Conservation (phyloP, 352 stramenopile genomes). For the Globisporangium rhizosaccharum region DNA sequence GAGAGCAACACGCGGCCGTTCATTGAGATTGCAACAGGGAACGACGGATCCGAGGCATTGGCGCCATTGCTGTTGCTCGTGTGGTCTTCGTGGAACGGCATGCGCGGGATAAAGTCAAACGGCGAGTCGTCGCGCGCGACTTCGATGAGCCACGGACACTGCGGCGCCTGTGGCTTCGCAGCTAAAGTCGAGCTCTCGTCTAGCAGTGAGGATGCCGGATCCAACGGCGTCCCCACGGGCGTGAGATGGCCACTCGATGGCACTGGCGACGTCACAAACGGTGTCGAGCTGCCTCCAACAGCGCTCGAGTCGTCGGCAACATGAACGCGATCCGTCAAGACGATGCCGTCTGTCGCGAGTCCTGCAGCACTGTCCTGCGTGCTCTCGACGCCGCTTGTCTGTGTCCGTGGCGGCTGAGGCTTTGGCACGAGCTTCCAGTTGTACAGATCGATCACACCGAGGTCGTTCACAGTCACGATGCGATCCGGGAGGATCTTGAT, state of each 20-base stretch:
- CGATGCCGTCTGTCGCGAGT: not conserved
- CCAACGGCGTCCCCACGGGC: constrained; percentile 4
- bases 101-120: constrained; percentile 74
- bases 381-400: not conserved
- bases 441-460: constrained; percentile 83
- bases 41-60: constrained; percentile 10
- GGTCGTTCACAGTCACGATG: constrained; percentile 75
- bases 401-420: constrained; percentile 12
- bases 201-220: not conserved
- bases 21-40: constrained; percentile 59
- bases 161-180: constrained; percentile 4
- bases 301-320: too few species aligned
- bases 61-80: constrained; percentile 13
- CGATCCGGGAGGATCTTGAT: constrained; percentile 75
- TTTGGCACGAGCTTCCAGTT: constrained; percentile 79
- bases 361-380: not conserved
- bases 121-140: constrained; percentile 62
- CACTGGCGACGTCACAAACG: constrained; percentile 1
- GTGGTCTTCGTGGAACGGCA: constrained; percentile 64
- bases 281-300: too few species aligned
- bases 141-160: constrained; percentile 67
- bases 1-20: constrained; percentile 73
- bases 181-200: constrained; percentile 1
- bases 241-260: not conserved
- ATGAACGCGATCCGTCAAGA: not conserved